Base-by-base conservation (phyloP, 768 basidiomycete genomes). In the Boletales sp. region DNA sequence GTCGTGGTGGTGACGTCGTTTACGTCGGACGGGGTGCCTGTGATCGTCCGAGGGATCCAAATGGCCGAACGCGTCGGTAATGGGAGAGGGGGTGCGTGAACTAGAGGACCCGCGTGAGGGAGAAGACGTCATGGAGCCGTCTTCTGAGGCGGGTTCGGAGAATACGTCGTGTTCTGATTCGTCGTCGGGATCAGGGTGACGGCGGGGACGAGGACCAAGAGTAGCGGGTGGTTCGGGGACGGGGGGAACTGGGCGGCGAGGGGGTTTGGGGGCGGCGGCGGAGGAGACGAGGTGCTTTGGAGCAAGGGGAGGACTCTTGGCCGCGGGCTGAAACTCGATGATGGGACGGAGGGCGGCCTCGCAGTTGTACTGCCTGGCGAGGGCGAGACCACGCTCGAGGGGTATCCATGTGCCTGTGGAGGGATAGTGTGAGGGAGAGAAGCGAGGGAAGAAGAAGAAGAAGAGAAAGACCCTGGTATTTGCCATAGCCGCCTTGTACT, bases 401-500 rank as follows among this genome's bases (percentile, higher is more conserved):
- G 96, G 96, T 55, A 99, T 94, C 96, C 96, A 99, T 19, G 96
- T 99, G 13, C 96, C 96, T 98, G 60, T 30, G 50, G 33, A 15
- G 43, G n/a, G 38, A 33, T 36, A 40, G 32, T 25, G 14, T 55
- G 31, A 28, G 30, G 30, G 32, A 25, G 21, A 31, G 21, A 30
- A 10, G 8, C 2, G 9, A 59, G 48, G 44, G 48, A 39, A 25
- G 32, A 35, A 32, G 18, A 35, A 32, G 18, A 51, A 40, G 55
- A 14, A 50, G 47, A 50, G n/a, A 61, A 80, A 55, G 44, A 94
- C 96, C 96, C 78, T 99, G 96, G 66, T 98, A 98, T 72, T 99
- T 99, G 58, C 96, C 96, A 69, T 98, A 99, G 3, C 96, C 96
- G 19, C 96, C 96, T 69, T 99, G 96, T 0, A 99, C 94, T 68